phyloP scores from a whole-genome alignment of 768 basidiomycete genomes.

The Hydnomerulius pinastri region DNA sequence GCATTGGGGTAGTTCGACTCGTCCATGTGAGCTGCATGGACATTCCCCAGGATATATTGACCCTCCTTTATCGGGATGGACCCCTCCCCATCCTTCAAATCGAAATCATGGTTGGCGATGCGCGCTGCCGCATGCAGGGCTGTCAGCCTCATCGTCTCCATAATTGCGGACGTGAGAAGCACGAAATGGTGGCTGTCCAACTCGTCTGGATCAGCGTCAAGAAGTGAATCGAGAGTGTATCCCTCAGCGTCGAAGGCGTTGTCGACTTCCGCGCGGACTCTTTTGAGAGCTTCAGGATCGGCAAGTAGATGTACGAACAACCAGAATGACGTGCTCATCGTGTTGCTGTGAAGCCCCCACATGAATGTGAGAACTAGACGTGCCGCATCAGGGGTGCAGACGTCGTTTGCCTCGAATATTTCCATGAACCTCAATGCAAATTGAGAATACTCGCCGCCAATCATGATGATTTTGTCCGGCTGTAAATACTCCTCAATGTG shows the following conservation, averaged over 20 bases:
- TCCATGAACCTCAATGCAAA: conserved; percentile 17
- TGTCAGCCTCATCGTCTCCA: conserved; percentile 29
- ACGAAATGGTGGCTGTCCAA: conserved; percentile 20
- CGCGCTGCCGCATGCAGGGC: conserved; percentile 18
- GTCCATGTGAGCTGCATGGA: conserved; percentile 22
- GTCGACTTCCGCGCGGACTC: conserved; percentile 50
- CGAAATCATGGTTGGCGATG: conserved; percentile 17
- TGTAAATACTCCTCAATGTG: conserved; percentile 15
- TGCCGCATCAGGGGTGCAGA: conserved; percentile 19
- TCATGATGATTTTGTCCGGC: conserved; percentile 4
- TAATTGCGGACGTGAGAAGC: conserved; percentile 25
- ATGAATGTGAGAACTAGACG: conserved; percentile 21
- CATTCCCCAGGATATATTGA: conserved; percentile 19
- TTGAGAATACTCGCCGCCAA: conserved; percentile 1
- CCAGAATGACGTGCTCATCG: conserved; percentile 20
- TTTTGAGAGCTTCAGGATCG: conserved; percentile 44
- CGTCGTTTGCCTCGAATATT: conserved; percentile 16
- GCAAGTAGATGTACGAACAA: conserved; percentile 37
- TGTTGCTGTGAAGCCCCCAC: conserved; percentile 24
- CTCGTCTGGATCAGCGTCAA: conserved; percentile 9
- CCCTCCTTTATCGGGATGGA: conserved; percentile 20
- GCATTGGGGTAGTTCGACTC: conserved; percentile 10
- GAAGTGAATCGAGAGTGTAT: conserved; percentile 10
- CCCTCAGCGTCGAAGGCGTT: conserved; percentile 10
- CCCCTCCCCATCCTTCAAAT: conserved; percentile 9